Base-by-base conservation (phyloP, 805 yeast genomes). In the Limtongia smithiae region DNA sequence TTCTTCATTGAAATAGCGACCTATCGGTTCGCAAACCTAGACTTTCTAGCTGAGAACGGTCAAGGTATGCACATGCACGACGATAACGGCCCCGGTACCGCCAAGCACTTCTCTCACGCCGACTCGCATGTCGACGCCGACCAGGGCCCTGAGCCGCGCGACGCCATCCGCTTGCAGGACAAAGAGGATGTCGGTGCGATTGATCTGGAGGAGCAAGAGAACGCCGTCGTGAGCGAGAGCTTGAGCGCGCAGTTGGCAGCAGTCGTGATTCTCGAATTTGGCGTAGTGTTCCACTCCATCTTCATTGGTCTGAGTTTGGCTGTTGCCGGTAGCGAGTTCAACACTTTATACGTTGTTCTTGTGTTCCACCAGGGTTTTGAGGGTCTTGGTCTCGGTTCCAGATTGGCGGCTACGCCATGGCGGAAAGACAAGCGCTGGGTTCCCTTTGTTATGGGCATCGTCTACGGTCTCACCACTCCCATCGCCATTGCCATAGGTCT, bases 211-310 rank as follows among this genome's bases (percentile, higher is more conserved):
- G 14, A 12, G 11, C n/a, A 7, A 11, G 18, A 12, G 17, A 8
- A 15, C 15, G 6, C 5, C 5, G 17, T 12, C 14, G 14, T 33
- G 24, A 15, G 50, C 1, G 56, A 51, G 35, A 37, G 45, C 21
- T 38, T 51, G 7, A 7, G 48, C 15, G 57, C 57, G 11, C 56
- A 51, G 60, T 55, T 75, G 41, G 66, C 68, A 33, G 76, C 78
- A 1, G 71, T 81, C 41, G 64, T 81, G 38, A 74, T 82, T 14
- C 71, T 84, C 51, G 95, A 86, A 65, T 83, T 83, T 57, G 95
- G 95, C 61, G 75, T 87, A 37, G 67, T 87, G 28, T 84, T 86
- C 72, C 95, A 87, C 67, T 87, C 95, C 2, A 78, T 87, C 2
- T 85, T 87, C 61, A 76, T 87, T 48, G 95, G 95, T 22, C 71